Percentiles rank a stretch among this genome's conserved stretches.
Evolutionary conservation across 805 yeast species (phyloP).

Genomic region (Lachancea cidri): DNA sequence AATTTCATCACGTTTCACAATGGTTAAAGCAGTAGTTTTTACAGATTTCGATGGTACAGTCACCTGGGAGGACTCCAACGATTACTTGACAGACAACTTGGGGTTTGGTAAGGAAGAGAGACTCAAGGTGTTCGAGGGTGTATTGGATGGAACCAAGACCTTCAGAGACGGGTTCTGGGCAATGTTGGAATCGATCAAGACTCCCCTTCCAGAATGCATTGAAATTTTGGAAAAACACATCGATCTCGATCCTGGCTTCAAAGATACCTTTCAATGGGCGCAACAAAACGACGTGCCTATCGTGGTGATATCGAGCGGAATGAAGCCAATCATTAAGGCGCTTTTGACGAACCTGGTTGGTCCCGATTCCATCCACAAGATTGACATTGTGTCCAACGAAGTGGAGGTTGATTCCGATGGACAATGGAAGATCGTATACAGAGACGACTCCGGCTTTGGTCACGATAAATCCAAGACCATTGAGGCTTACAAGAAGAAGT

Average conservation of each 20-base stretch:
- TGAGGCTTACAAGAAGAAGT: conserved; percentile 36
- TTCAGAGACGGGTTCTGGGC: conserved; percentile 79
- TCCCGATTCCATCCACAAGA: conserved; percentile 59
- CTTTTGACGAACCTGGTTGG: conserved; percentile 73
- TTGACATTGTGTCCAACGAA: conserved; percentile 79
- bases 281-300: conserved; percentile 67
- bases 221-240: conserved; percentile 61
- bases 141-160: conserved; percentile 59
- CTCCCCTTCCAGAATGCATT: conserved; percentile 79
- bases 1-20: conserved; percentile 4
- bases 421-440: conserved; percentile 79
- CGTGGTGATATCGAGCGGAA: conserved; percentile 85
- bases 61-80: conserved; percentile 92
- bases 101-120: conserved; percentile 80
- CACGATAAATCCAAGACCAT: conserved; percentile 91
- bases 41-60: conserved; percentile 99
- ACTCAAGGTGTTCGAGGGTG: conserved; percentile 59
- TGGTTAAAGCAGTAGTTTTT: conserved; percentile 72
- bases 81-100: conserved; percentile 77
- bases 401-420: conserved; percentile 52
- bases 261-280: conserved; percentile 76
- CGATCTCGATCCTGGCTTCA: conserved; percentile 86
- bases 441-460: conserved; percentile 84
- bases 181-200: conserved; percentile 75
- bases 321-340: conserved; percentile 85